phyloP scores from a whole-genome alignment of 352 stramenopile species.

The Pythium plurisporium region DNA sequence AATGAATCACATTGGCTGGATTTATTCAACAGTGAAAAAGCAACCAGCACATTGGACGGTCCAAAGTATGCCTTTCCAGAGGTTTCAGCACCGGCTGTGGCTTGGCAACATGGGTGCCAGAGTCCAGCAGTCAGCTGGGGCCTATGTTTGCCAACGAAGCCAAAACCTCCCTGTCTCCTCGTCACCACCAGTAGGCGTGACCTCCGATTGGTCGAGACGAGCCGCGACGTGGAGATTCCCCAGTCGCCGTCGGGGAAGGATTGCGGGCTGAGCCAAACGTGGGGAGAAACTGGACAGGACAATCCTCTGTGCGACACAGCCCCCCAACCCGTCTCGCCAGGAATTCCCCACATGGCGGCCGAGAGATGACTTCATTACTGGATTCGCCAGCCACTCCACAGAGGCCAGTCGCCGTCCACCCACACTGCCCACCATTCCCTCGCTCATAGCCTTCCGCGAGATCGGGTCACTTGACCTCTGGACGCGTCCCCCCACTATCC shows the following conservation, averaged over 20 bases:
- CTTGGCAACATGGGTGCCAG: neutral
- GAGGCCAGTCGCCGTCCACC: neutral
- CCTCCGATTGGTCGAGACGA: neutral
- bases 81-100: neutral
- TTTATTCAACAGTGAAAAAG: too few relatives aligned
- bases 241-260: neutral
- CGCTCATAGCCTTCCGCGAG: neutral
- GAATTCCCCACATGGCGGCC: neutral
- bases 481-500: neutral
- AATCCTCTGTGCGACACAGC: neutral
- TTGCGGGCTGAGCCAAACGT: neutral
- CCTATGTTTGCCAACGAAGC: neutral
- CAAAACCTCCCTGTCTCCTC: neutral
- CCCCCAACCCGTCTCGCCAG: too few relatives aligned
- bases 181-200: neutral
- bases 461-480: neutral
- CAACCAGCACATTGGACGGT: too few relatives aligned
- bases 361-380: neutral
- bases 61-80: neutral
- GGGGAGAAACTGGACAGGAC: slow-evolving; percentile 1
- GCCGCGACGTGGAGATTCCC: neutral
- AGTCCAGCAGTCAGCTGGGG: neutral
- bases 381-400: neutral
- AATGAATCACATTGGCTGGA: too few relatives aligned
- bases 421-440: too few relatives aligned